These are phyloP conservation scores for Terfezia boudieri DNA, from an alignment of 495 filamentous ascomycete genomes.

Conservation along the genomic window DNA sequence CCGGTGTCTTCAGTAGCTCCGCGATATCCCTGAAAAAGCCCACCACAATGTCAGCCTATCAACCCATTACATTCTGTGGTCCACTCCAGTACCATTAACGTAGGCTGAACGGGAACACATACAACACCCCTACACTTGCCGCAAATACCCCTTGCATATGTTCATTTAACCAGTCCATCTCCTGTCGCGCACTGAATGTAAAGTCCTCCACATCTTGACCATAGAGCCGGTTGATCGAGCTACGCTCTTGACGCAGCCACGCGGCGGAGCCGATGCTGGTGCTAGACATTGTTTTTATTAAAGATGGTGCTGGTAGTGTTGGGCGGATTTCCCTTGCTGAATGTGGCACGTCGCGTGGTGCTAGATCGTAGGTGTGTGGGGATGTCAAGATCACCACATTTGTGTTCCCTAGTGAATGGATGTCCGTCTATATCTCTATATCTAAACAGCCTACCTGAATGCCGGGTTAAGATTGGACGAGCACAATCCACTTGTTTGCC, in stretches of 20 bases:
- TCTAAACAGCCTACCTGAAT: too few species aligned
- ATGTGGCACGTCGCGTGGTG: too few species aligned
- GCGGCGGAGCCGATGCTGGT: slow-evolving; percentile 33
- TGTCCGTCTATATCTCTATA: too few species aligned
- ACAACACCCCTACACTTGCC: slow-evolving; percentile 22
- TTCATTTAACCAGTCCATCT: slow-evolving; percentile 89
- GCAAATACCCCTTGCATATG: slow-evolving; percentile 90
- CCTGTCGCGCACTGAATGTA: slow-evolving; percentile 66
- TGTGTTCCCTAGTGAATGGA: too few species aligned
- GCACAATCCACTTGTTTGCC: too few species aligned
- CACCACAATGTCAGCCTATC: neutral
- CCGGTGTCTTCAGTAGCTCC: slow-evolving; percentile 90
- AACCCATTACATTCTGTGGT: neutral
- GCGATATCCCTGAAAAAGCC: slow-evolving; percentile 44
- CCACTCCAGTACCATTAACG: slow-evolving; percentile 20
- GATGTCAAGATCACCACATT: too few species aligned
- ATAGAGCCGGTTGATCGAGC: slow-evolving; percentile 37
- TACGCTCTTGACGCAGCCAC: slow-evolving; percentile 47
- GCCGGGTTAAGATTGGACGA: too few species aligned
- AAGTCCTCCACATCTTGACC: slow-evolving; percentile 70
- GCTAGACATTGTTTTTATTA: too few species aligned
- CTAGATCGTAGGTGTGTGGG: too few species aligned
- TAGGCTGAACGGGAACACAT: neutral
- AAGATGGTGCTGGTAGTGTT: too few species aligned
- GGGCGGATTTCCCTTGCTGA: too few species aligned